phyloP scores from a whole-genome alignment of 148 eudicot species.

The Rhododendron ovatum region DNA sequence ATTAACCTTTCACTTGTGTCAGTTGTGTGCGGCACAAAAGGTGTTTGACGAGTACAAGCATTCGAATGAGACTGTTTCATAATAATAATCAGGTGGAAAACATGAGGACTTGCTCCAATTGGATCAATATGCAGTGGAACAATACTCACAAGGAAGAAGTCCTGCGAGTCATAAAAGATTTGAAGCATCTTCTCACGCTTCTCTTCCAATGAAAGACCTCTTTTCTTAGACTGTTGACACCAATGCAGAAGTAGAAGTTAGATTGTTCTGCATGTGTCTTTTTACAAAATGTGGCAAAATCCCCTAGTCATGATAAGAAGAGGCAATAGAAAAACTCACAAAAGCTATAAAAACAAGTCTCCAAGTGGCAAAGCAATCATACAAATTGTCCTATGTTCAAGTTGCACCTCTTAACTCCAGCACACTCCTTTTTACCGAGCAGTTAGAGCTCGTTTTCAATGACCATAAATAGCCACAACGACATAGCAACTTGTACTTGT shows the following conservation, averaged over 20 bases:
- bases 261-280: neutral
- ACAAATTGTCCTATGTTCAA: neutral
- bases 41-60: neutral
- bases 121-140: neutral
- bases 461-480: neutral
- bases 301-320: neutral
- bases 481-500: neutral
- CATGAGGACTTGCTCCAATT: neutral
- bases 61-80: neutral
- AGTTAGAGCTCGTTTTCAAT: neutral
- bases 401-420: neutral
- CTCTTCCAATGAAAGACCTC: constrained; percentile 96
- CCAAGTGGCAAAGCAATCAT: neutral
- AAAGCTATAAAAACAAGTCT: neutral
- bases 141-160: constrained; percentile 87
- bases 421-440: neutral
- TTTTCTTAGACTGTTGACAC: constrained; percentile 76
- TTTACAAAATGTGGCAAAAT: neutral
- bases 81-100: neutral
- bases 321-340: neutral
- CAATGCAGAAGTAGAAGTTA: neutral
- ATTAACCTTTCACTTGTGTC: neutral
- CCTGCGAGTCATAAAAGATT: constrained; percentile 89
- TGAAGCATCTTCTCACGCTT: constrained; percentile 97
- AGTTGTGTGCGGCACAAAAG: neutral